phyloP scores from a whole-genome alignment of 352 stramenopile genomes.

The Phytophthora palmivora region DNA sequence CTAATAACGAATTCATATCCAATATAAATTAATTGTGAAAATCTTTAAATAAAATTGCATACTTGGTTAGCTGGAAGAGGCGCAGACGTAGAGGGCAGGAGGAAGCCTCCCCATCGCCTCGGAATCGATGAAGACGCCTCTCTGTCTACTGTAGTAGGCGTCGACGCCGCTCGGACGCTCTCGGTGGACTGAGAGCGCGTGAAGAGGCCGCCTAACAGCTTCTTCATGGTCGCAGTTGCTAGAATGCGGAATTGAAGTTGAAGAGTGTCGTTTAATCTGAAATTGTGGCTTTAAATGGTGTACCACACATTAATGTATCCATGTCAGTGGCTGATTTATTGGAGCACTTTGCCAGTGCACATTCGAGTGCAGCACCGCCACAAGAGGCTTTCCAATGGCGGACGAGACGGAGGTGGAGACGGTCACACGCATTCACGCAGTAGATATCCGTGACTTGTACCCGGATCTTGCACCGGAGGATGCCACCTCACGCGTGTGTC shows the following conservation, averaged over 20 bases:
- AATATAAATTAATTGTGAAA: conserved; percentile 11
- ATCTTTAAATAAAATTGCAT: conserved; percentile 1
- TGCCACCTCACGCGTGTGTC: conserved; percentile 48
- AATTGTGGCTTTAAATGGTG: background rate
- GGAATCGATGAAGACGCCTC: background rate
- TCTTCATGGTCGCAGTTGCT: conserved; percentile 58
- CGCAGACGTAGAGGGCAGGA: conserved; percentile 14
- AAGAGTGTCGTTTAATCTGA: background rate
- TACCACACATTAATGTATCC: conserved; percentile 16
- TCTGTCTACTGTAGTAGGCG: background rate
- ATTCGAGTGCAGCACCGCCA: conserved; percentile 12
- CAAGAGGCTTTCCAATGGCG: conserved; percentile 26
- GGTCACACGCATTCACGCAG: conserved; percentile 52
- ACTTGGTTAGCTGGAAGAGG: conserved; percentile 21
- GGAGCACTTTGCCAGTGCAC: conserved; percentile 13
- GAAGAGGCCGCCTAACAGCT: conserved; percentile 71
- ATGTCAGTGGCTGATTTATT: conserved; percentile 38
- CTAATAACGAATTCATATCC: conserved; percentile 22
- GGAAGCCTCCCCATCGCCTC: conserved; percentile 27
- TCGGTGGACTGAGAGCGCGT: conserved; percentile 37
- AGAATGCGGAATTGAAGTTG: conserved; percentile 22
- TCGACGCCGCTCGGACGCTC: conserved; percentile 8
- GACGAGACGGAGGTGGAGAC: conserved; percentile 69
- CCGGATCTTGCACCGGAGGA: conserved; percentile 48
- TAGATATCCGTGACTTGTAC: conserved; percentile 63